phyloP scores from a whole-genome alignment of 176 grass and related monocot genomes.

The Paspalum notatum region DNA sequence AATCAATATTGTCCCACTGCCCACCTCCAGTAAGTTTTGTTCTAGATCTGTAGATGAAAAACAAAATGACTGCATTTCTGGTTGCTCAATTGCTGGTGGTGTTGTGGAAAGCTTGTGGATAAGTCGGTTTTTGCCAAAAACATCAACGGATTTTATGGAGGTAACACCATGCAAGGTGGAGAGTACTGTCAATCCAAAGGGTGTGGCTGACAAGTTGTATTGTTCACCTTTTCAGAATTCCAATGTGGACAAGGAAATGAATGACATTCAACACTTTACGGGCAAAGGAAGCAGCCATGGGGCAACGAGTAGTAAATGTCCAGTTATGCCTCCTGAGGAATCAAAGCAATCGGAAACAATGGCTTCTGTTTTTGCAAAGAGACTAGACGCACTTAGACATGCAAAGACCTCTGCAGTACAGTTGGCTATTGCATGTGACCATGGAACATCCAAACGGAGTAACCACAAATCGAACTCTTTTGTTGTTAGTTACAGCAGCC shows the following conservation, averaged over 20 bases:
- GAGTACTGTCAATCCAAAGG: conserved; percentile 40
- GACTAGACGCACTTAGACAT: conserved; percentile 67
- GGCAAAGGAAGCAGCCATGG: conserved; percentile 49
- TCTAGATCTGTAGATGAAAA: conserved; percentile 45
- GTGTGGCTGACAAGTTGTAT: conserved; percentile 31
- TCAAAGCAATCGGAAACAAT: conserved; percentile 64
- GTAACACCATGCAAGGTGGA: conserved; percentile 53
- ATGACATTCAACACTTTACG: conserved; percentile 35
- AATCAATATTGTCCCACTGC: conserved; percentile 33
- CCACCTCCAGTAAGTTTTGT: conserved; percentile 47
- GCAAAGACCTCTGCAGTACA: conserved; percentile 53
- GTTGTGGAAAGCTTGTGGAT: conserved; percentile 76
- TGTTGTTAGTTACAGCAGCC: conserved; percentile 34
- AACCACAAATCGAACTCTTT: conserved; percentile 36
- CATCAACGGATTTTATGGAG: conserved; percentile 38
- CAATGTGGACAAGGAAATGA: conserved; percentile 41
- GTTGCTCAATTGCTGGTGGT: conserved; percentile 40
- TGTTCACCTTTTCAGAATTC: conserved; percentile 27
- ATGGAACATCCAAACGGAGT: conserved; percentile 27
- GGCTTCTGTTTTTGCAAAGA: conserved; percentile 84
- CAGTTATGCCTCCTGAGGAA: conserved; percentile 49
- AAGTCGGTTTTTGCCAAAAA: conserved; percentile 76
- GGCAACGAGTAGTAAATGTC: conserved; percentile 60
- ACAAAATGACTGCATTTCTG: conserved; percentile 38
- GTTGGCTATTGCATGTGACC: conserved; percentile 39